Percentiles rank a stretch among this genome's conserved stretches.
phyloP scores from a whole-genome alignment of 2,329 filamentous ascomycete species.

The Fusarium avenaceum region DNA sequence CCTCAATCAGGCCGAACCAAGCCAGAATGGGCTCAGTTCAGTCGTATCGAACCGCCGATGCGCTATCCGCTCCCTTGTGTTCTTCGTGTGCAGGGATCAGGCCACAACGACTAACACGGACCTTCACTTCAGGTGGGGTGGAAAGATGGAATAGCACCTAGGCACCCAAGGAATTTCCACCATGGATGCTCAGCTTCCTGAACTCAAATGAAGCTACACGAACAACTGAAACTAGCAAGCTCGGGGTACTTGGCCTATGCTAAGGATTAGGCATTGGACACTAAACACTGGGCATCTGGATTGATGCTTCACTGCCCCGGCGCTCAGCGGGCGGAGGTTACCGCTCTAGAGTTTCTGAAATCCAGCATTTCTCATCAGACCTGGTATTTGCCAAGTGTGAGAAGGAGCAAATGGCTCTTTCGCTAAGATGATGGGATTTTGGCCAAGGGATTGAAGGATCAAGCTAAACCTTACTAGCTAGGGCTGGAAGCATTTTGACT shows the following conservation, averaged over 20 bases:
- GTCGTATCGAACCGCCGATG: slow-evolving; percentile 28
- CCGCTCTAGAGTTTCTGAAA: slow-evolving; percentile 8
- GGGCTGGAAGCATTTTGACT: slow-evolving; percentile 33
- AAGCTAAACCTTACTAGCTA: slow-evolving; percentile 25
- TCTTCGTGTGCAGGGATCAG: slow-evolving; percentile 38
- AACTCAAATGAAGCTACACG: slow-evolving; percentile 16
- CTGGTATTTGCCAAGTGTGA: slow-evolving; percentile 20
- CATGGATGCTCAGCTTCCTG: slow-evolving; percentile 13
- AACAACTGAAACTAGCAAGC: slow-evolving; percentile 20
- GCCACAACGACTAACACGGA: slow-evolving; percentile 24
- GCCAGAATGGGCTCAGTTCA: slow-evolving; percentile 31
- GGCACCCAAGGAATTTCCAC: slow-evolving; percentile 4
- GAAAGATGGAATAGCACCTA: slow-evolving; percentile 2
- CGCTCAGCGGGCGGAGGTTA: background rate
- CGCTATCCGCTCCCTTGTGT: slow-evolving; percentile 31
- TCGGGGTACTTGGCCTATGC: background rate
- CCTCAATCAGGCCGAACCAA: slow-evolving; percentile 31
- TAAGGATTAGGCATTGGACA: background rate
- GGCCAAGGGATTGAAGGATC: slow-evolving; percentile 29
- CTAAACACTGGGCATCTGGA: slow-evolving; percentile 19
- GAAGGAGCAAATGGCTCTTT: slow-evolving; percentile 12
- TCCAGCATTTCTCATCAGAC: background rate
- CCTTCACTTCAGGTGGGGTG: slow-evolving; percentile 14
- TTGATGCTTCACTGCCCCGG: slow-evolving; percentile 4
- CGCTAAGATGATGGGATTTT: slow-evolving; percentile 7